These are phyloP conservation scores for Fusarium verticillioides DNA, from an alignment of 2,329 filamentous ascomycete genomes.

Conservation along the genomic window DNA sequence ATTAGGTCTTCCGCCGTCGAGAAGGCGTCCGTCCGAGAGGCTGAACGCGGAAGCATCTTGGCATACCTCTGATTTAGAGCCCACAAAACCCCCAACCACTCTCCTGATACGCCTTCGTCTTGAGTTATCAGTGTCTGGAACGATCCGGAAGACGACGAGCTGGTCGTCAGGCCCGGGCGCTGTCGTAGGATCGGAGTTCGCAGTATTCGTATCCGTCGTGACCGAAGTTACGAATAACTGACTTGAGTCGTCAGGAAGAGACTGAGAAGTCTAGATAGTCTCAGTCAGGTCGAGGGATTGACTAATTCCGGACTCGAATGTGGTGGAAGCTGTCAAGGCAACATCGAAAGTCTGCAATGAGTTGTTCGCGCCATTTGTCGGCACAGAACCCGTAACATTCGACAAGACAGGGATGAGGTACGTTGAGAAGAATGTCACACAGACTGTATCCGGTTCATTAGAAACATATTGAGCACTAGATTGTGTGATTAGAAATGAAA, in stretches of 20 bases:
- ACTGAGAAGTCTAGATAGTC: no score
- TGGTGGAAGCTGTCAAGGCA: neutral
- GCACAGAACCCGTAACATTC: no score
- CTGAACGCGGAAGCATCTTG: neutral
- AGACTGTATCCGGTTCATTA: neutral
- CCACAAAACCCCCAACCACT: neutral
- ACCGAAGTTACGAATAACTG: rapidly evolving
- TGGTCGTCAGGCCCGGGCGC: neutral
- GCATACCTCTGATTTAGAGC: neutral
- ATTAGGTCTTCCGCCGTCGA: neutral
- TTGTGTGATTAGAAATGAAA: neutral
- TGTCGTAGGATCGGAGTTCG: neutral
- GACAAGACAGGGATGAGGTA: neutral
- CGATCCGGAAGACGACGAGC: neutral
- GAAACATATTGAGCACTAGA: rapidly evolving
- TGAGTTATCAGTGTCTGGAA: neutral
- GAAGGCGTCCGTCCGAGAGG: neutral
- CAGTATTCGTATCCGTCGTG: neutral
- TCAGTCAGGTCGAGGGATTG: neutral
- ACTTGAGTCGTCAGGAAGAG: neutral
- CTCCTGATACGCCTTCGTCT: neutral
- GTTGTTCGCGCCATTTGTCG: neutral
- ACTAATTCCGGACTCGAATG: neutral
- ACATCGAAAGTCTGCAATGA: no score
- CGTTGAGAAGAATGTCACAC: neutral